Evolutionary conservation across 2,329 filamentous ascomycete species (phyloP), one percentile per base, ranked within the genome.

Genomic region (Stachybotrys echinatus): DNA sequence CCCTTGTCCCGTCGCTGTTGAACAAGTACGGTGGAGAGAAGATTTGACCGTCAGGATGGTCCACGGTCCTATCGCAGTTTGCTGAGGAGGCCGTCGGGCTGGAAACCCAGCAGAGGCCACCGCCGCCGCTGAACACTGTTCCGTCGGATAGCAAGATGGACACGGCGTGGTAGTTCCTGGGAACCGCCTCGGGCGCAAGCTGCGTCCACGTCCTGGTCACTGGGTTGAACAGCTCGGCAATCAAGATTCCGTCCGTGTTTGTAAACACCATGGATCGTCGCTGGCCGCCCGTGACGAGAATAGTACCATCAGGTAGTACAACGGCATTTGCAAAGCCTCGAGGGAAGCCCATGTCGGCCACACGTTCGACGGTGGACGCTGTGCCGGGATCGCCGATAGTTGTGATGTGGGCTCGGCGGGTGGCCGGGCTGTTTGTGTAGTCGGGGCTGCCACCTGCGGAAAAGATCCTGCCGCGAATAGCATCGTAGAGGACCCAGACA

Each of bases 21-120:
- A 80, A 74, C 0, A 83, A 74, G 52, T 84, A 83, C 0, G 75
- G 73, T 1, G 80, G 81, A 5, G 68, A 70, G 60, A 74, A 83
- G 48, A 84, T 74, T 60, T 83, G 73, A 6, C 62, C 77, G 53
- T 83, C 76, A 37, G 69, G 70, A 54, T 84, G 80, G 50, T 83
- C 61, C 52, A 69, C 74, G 6, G 45, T 51, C 48, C 56, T 57
- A 52, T 66, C 65, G 52, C 62, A 69, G 8, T 50, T 50, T 27
- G 55, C 55, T 4, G 48, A 42, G 3, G 55, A 57, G 40, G 69
- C 71, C 47, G 56, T 60, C 3, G 54, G 48, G 31, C 38, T 57
- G 14, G 49, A 47, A 23, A 64, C 54, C 19, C 58, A 67, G 57
- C 80, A 83, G 6, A 83, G 67, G 2, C 79, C 79, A 8, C 79